Conservation (phyloP, 2,329 filamentous ascomycete species). For the Macrophomina tecta region DNA sequence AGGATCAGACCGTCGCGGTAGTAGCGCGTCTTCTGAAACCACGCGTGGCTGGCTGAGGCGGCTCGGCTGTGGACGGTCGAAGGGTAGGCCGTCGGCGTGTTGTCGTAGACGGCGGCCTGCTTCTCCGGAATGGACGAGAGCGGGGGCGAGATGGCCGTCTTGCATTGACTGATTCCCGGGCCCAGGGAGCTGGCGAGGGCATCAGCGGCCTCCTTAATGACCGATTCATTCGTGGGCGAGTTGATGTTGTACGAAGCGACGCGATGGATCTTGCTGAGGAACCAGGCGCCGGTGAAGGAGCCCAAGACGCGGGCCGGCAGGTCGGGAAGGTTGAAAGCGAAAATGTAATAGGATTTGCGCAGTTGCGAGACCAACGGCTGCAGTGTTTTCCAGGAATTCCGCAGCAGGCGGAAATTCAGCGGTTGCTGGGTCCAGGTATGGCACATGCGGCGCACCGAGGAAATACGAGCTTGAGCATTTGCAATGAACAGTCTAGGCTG, state of each 20-base stretch:
- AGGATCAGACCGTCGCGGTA: slow-evolving; percentile 59
- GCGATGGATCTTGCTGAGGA: slow-evolving; percentile 52
- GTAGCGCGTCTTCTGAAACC: slow-evolving; percentile 60
- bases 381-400: slow-evolving; percentile 51
- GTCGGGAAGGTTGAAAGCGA: slow-evolving; percentile 58
- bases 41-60: slow-evolving; percentile 41
- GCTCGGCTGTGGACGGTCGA: slow-evolving; percentile 18
- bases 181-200: slow-evolving; percentile 59
- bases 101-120: slow-evolving; percentile 9
- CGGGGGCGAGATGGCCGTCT: slow-evolving; percentile 33
- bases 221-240: slow-evolving; percentile 29
- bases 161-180: slow-evolving; percentile 54
- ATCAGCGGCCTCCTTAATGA: slow-evolving; percentile 46
- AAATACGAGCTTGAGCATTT: slow-evolving; percentile 50
- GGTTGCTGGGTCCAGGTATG: slow-evolving; percentile 55
- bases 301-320: slow-evolving; percentile 52
- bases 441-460: slow-evolving; percentile 57
- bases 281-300: slow-evolving; percentile 57
- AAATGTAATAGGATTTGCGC: slow-evolving; percentile 60
- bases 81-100: slow-evolving; percentile 6
- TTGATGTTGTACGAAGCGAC: slow-evolving; percentile 41
- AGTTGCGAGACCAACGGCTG: slow-evolving; percentile 57
- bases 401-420: slow-evolving; percentile 52
- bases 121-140: slow-evolving; percentile 6
- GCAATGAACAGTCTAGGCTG: slow-evolving; percentile 51